Base-by-base conservation (phyloP, 768 basidiomycete species). In the Tulasnella sp. region DNA sequence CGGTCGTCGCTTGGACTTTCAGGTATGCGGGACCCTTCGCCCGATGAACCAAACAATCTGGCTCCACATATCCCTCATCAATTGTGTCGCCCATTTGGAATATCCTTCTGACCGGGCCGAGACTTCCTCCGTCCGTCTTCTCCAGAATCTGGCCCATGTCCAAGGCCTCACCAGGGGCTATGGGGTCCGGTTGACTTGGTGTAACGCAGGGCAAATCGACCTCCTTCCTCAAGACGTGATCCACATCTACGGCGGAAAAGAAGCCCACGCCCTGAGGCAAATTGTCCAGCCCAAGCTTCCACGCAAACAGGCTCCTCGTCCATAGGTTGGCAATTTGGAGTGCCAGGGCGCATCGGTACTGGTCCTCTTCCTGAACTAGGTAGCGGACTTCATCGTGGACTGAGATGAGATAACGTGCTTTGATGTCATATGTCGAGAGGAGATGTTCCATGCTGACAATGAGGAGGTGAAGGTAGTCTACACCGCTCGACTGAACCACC, bases 401-500 rank as follows among this genome's bases (percentile, higher is more conserved):
- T 12, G 96, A 98, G 70, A 99, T 91, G 67, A 99, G 90, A 83
- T 97, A 99, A 8, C 97, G 89, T 1, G 96, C 96, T 14, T 91
- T 81, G 80, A 99, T 97, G 79, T 88, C 84, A 84, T 96, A 99
- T 74, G 89, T 90, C 67, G 83, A 82, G 75, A 91, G 90, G 45
- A 99, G 88, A 82, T 97, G 87, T 77, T 95, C 89, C 96, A 98
- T 99, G 6, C 94, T 89, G 68, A 96, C 94, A 80, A 99, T 94
- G 77, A 99, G 88, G 49, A 99, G 89, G 81, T 99, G 97, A 11
- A 99, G 90, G 81, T 99, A 99, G 83, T 99, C 97, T 58, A 99
- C 97, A 3, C 97, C 97, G 0, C 96, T 97, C 3, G 96, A 98
- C 81, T 99, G 97, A 7, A 99, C 97, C 70, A 96, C 97, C 97